Evolutionary conservation across 768 basidiomycete genomes (phyloP).

Genomic region (Omphalotus guepiniiformis): DNA sequence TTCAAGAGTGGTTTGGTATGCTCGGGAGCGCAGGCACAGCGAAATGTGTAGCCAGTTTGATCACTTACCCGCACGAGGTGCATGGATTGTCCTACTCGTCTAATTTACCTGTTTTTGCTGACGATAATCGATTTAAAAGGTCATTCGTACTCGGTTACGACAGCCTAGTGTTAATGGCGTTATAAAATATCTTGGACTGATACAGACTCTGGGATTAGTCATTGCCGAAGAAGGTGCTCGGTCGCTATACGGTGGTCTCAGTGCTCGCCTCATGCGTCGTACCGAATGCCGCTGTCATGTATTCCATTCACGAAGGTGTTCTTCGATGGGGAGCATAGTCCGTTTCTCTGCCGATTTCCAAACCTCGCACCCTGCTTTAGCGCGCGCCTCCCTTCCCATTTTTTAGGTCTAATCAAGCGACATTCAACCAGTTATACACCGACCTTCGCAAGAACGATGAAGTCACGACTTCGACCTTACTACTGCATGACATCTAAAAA

Average conservation of each 20-base stretch:
- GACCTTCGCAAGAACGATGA: too few species aligned
- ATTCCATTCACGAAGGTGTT: slow-evolving; percentile 86
- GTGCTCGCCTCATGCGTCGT: slow-evolving; percentile 96
- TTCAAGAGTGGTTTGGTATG: slow-evolving; percentile 73
- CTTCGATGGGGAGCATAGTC: slow-evolving; percentile 48
- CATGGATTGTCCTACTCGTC: slow-evolving; percentile 17
- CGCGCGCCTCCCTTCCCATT: too few species aligned
- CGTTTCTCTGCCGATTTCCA: too few species aligned
- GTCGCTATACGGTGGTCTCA: slow-evolving; percentile 86
- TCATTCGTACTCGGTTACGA: slow-evolving; percentile 86
- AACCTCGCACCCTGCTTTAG: too few species aligned
- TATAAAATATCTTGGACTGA: slow-evolving; percentile 79
- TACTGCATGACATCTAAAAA: too few species aligned
- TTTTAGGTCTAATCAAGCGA: too few species aligned
- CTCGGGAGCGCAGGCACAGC: slow-evolving; percentile 88
- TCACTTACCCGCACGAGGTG: slow-evolving; percentile 99
- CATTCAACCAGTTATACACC: too few species aligned
- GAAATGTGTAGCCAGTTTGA: slow-evolving; percentile 88
- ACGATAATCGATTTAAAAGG: too few species aligned
- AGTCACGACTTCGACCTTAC: too few species aligned
- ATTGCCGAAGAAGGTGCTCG: slow-evolving; percentile 86
- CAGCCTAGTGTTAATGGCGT: slow-evolving; percentile 80
- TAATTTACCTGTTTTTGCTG: slow-evolving; percentile 9
- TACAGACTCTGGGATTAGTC: slow-evolving; percentile 81
- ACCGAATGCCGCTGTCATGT: slow-evolving; percentile 97